Base-by-base conservation (phyloP, 1,284 basidiomycete species). In the Macrocystidia cucumis region DNA sequence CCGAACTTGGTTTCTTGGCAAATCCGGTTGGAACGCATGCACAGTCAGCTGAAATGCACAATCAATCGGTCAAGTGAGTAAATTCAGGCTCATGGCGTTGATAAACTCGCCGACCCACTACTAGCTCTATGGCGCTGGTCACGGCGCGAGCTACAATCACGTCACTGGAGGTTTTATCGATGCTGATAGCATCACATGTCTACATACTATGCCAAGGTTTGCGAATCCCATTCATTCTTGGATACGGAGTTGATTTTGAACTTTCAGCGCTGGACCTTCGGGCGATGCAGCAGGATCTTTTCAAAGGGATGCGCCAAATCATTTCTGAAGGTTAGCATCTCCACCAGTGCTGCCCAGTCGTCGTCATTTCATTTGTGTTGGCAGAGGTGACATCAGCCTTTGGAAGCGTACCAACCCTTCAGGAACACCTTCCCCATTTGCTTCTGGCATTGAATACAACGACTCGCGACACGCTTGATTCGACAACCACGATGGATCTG, bases 41-140 rank as follows among this genome's bases (percentile, higher is more conserved):
- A 22, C 84, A 90, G 48, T 79, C 77, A 3, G 83, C 84, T 0
- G 85, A 88, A 59, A 84, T 87, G 78, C 82, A 87, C 52, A 90
- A 90, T 49, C 86, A 88, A 56, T 78, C 84, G 29, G 73, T 89
- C 55, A 88, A 86, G 79, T 82, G 41, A 50, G 78, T 64, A 5
- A 16, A 11, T 18, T 16, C 19, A 4, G 5, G 11, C 12, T 18
- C 3, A 11, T 30, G 17, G 11, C 11, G 14, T 30, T 13, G 3
- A 18, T 11, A 14, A 12, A 13, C 19, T 5, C 3, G 5, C 17
- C 9, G 9, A 8, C 8, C 12, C 23, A 8, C 5, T 30, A n/a
- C 9, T 5, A 30, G 29, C 29, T 30, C 29, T 11, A 11, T 30
- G n/a, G 29, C 29, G n/a, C 65, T 91, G 39, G 76, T 90, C 38